These are phyloP conservation scores for Tuber melanosporum DNA, from an alignment of 495 filamentous ascomycete genomes.

Conservation along the genomic window DNA sequence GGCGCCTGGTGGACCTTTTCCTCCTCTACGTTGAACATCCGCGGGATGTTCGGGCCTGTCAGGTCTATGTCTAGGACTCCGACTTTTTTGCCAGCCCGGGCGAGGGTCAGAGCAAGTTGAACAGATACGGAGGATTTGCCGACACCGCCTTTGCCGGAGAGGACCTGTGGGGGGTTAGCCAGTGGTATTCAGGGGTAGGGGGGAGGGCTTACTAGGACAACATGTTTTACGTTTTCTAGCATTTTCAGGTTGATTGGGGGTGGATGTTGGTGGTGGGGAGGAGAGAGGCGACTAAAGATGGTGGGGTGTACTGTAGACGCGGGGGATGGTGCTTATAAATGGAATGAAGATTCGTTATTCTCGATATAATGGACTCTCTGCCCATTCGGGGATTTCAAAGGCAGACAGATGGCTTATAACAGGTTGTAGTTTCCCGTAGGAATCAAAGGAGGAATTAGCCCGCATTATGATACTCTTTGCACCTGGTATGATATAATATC, in stretches of 20 bases:
- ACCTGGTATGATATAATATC: background rate
- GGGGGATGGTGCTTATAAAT: background rate
- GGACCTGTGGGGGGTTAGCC: slow-evolving; percentile 51
- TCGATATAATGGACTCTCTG: background rate
- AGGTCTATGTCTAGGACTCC: slow-evolving; percentile 95
- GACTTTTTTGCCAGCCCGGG: slow-evolving; percentile 65
- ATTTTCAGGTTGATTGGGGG: slow-evolving; percentile 42
- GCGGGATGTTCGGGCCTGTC: slow-evolving; percentile 91
- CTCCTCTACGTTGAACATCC: slow-evolving; percentile 81
- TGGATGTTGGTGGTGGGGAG: background rate
- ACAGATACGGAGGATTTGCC: slow-evolving; percentile 96
- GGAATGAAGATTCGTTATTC: background rate
- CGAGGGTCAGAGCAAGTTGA: slow-evolving; percentile 85
- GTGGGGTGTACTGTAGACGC: background rate
- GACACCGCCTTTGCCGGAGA: slow-evolving; percentile 96
- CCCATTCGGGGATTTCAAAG: background rate
- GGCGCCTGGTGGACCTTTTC: slow-evolving; percentile 84
- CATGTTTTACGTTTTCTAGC: slow-evolving; percentile 56
- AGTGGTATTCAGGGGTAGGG: slow-evolving; percentile 19
- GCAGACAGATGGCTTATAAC: background rate
- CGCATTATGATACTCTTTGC: background rate
- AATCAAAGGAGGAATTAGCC: background rate
- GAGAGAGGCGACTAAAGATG: background rate
- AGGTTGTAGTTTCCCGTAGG: background rate
- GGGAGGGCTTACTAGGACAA: slow-evolving; percentile 50